phyloP scores from a whole-genome alignment of 2,329 filamentous ascomycete species.

The Blumeria hordei region DNA sequence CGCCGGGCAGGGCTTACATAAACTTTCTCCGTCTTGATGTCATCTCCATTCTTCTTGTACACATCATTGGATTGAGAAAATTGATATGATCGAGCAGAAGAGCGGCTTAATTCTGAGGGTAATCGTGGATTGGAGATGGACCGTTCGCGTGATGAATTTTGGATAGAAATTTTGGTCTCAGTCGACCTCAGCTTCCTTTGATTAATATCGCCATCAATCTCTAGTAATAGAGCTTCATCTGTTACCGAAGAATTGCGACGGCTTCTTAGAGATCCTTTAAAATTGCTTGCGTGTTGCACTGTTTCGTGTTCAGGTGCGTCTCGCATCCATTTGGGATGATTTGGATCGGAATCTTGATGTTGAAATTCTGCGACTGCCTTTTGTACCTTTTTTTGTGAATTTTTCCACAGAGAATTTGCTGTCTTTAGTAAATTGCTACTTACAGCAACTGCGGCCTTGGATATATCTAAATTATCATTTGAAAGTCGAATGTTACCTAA shows the following conservation, averaged over 20 bases:
- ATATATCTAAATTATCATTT: constrained; percentile 42
- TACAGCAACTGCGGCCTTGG: constrained; percentile 60
- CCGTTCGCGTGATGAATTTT: constrained; percentile 19
- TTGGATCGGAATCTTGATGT: constrained; percentile 43
- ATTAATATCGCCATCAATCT: constrained; percentile 36
- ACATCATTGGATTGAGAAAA: not conserved
- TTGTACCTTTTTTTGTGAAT: constrained; percentile 74
- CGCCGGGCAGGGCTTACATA: constrained; percentile 74
- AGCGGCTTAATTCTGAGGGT: constrained; percentile 19
- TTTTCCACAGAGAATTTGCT: constrained; percentile 87
- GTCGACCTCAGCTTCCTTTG: constrained; percentile 14
- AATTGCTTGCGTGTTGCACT: not conserved
- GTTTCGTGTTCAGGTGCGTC: constrained; percentile 23
- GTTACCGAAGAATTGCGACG: constrained; percentile 19
- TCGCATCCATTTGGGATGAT: constrained; percentile 88
- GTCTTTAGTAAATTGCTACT: constrained; percentile 75
- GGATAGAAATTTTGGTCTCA: constrained; percentile 6
- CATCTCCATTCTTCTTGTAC: constrained; percentile 16
- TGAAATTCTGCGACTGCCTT: constrained; percentile 77
- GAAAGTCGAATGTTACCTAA: constrained; percentile 30
- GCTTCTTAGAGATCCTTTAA: constrained; percentile 5
- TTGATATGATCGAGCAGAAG: not conserved
- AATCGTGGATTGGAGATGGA: constrained; percentile 24
- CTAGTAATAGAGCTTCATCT: constrained; percentile 59
- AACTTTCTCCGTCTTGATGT: constrained; percentile 59